Evolutionary conservation across 441 rosid species (phyloP).

Genomic region (Gossypium davidsonii): DNA sequence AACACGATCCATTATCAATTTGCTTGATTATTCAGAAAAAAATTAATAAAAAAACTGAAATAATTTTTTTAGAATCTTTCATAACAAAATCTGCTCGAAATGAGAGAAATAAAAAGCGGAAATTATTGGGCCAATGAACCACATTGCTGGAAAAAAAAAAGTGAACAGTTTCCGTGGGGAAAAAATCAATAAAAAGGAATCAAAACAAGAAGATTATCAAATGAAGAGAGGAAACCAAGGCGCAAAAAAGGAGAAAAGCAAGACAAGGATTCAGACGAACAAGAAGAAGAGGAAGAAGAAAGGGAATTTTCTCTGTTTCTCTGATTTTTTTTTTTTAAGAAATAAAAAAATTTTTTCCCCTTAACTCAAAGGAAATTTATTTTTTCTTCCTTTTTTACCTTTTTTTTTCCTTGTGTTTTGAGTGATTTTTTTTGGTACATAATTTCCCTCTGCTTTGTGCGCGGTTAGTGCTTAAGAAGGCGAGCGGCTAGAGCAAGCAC

Average conservation of each 20-base stretch:
- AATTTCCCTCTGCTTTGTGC: neutral
- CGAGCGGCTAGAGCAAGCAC: slow-evolving; percentile 14
- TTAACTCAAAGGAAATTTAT: neutral
- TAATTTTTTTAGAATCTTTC: neutral
- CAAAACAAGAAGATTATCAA: neutral
- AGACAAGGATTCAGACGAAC: neutral
- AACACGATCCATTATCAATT: slow-evolving; percentile 40
- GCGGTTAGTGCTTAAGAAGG: slow-evolving; percentile 6
- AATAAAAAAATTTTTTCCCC: neutral
- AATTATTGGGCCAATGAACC: slow-evolving; percentile 1
- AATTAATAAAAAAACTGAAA: neutral
- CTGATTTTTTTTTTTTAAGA: neutral
- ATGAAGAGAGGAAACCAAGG: neutral
- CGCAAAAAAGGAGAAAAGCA: neutral
- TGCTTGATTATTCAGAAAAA: neutral
- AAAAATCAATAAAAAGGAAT: neutral
- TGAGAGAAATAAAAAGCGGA: neutral
- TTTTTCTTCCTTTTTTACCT: neutral
- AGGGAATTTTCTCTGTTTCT: neutral
- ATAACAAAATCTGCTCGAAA: neutral
- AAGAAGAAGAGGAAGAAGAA: neutral
- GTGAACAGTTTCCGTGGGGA: neutral
- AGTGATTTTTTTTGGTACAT: neutral
- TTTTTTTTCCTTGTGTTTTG: neutral
- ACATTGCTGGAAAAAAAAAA: neutral